Base-by-base conservation (phyloP, 192 early-diverging fungal species). In the Linderina pennispora region DNA sequence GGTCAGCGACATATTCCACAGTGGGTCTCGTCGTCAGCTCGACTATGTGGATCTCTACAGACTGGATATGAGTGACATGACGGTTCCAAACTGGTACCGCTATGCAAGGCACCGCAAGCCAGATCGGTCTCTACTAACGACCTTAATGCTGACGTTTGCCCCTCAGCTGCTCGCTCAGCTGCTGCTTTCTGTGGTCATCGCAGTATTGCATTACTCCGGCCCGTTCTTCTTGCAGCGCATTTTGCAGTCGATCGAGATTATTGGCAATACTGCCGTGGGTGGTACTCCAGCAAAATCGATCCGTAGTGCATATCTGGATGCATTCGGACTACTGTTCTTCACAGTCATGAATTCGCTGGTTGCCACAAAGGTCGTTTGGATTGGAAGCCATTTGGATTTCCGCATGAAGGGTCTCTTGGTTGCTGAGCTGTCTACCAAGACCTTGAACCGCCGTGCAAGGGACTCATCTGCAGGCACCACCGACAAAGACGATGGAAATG, bases 361-460 rank as follows among this genome's bases (percentile, higher is more conserved):
- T 17, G 34, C 66, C 20, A 79, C 78, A 39, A 69, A 75, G 25
- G 74, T 75, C 4, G 48, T 76, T 10, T 77, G 75, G 45, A 76
- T 79, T 40, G 74, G 76, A 23, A 67, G 74, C 6, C 59, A 63
- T 14, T 38, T 84, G n/a, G 52, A 58, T 43, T 70, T 83, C 43
- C 79, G 76, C 25, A 58, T 77, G 15, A 60, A 72, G 11, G 62
- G 65, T 15, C 71, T 80, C 31, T 52, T 80, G 8, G 50, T 75
- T n/a, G 77, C 58, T 1, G 84, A 86, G 39, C 61, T 81, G 2
- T 77, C 80, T 36, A 58, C 51, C 15, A 82, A 81, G 48, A 76
- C 79, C 1, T 43, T 84, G 1, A 42, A 58, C 17, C 60, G 79
- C 14, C 70, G 69, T 54, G 70, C 74, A 19, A 47, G 33, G n/a